Conservation (phyloP, 2,329 filamentous ascomycete species). For the Hymenoscyphus albidus region DNA sequence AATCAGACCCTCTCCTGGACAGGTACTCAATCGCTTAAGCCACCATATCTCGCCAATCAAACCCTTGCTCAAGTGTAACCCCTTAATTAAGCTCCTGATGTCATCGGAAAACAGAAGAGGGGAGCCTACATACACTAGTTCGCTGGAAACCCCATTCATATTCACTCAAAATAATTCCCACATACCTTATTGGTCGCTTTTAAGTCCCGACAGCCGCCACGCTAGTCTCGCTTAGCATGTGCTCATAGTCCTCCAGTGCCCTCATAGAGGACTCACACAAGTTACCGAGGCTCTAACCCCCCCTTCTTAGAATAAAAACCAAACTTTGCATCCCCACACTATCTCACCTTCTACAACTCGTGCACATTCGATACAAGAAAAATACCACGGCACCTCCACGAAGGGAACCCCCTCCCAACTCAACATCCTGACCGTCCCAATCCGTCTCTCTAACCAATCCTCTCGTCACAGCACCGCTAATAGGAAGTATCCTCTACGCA, state of each 20-base stretch:
- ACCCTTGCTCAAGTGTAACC: not conserved
- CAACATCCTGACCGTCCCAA: not conserved
- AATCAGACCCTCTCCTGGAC: too few species aligned
- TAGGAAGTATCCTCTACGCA: slow-evolving; percentile 27
- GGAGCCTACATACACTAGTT: not conserved
- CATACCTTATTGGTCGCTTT: not conserved
- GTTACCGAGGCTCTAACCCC: not conserved
- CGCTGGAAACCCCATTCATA: too few species aligned
- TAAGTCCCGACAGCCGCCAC: not conserved
- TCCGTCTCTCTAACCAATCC: slow-evolving; percentile 19
- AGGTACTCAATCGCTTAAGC: too few species aligned
- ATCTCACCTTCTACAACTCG: slow-evolving; percentile 7
- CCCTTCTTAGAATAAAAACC: not conserved
- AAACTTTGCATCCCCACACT: not conserved
- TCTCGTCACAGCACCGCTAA: slow-evolving; percentile 22
- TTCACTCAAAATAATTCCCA: not conserved
- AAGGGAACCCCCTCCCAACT: not conserved
- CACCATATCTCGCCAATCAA: not conserved
- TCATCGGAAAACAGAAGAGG: not conserved
- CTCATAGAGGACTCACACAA: not conserved
- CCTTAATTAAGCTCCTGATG: not conserved
- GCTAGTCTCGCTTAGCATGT: not conserved
- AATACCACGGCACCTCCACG: not conserved
- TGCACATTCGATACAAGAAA: not conserved
- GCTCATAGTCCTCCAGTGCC: not conserved